These are phyloP conservation scores for Astrothelium subdiscretum DNA, from an alignment of 495 filamentous ascomycete species.

Conservation along the genomic window DNA sequence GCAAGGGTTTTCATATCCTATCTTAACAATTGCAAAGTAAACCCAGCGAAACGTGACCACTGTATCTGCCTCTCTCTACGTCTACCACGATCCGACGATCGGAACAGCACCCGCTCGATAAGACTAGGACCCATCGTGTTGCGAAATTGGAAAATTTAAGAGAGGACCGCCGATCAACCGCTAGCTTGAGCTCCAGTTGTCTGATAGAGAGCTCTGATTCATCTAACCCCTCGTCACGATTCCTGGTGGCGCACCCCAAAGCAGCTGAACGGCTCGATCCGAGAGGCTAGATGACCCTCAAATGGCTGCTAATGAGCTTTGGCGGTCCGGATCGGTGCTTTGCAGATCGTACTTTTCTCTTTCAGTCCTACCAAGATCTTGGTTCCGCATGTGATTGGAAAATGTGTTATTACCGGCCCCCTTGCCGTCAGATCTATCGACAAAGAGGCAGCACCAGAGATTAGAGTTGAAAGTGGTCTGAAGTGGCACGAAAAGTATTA, in stretches of 20 bases:
- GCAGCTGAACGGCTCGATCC: background rate
- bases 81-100: background rate
- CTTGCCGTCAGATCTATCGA: background rate
- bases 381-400: background rate
- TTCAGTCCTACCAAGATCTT: background rate
- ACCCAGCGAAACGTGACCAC: background rate
- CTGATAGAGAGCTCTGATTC: background rate
- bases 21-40: background rate
- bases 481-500: background rate
- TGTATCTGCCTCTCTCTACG: background rate
- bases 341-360: background rate
- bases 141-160: constrained; percentile 1
- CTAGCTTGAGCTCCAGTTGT: background rate
- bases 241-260: background rate
- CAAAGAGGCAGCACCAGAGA: background rate
- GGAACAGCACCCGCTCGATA: background rate
- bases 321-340: background rate
- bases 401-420: background rate
- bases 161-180: background rate
- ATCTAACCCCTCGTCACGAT: background rate
- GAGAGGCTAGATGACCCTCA: background rate
- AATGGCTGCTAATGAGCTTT: background rate
- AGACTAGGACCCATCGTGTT: background rate
- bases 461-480: background rate
- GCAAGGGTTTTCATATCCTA: background rate